Evolutionary conservation across 306 rosid species (phyloP).

Genomic region (Lathyrus oleraceus): DNA sequence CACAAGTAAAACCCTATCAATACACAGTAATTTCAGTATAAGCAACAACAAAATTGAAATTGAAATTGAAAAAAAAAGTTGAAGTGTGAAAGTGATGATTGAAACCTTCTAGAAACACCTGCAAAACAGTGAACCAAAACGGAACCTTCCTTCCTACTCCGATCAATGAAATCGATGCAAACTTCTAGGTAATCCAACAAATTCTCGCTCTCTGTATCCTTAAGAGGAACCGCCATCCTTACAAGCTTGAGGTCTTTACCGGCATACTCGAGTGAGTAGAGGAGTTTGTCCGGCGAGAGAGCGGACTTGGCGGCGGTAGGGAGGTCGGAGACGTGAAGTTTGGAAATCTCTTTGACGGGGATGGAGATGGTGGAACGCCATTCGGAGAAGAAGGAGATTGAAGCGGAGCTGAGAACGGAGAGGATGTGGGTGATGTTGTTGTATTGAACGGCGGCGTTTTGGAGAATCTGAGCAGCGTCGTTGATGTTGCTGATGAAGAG

Average conservation of each 20-base stretch:
- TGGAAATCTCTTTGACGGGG: constrained; percentile 64
- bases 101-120: constrained; percentile 97
- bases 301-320: constrained; percentile 39
- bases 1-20: constrained; percentile 35
- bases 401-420: constrained; percentile 80
- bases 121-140: constrained; percentile 96
- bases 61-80: background rate
- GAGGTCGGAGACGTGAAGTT: constrained; percentile 49
- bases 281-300: constrained; percentile 56
- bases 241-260: constrained; percentile 77
- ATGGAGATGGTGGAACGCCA: constrained; percentile 59
- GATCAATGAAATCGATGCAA: constrained; percentile 79
- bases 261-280: constrained; percentile 74
- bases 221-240: constrained; percentile 87
- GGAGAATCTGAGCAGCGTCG: constrained; percentile 73
- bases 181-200: constrained; percentile 78
- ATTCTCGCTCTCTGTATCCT: constrained; percentile 78
- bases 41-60: background rate
- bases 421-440: constrained; percentile 58
- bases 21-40: background rate
- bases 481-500: constrained; percentile 78
- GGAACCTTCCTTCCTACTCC: constrained; percentile 72
- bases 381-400: constrained; percentile 77
- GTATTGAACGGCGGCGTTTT: constrained; percentile 47
- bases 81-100: background rate